Evolutionary conservation across 1,284 basidiomycete species (phyloP), one percentile per base, ranked within the genome.

Genomic region (Apiotrichum laibachii): DNA sequence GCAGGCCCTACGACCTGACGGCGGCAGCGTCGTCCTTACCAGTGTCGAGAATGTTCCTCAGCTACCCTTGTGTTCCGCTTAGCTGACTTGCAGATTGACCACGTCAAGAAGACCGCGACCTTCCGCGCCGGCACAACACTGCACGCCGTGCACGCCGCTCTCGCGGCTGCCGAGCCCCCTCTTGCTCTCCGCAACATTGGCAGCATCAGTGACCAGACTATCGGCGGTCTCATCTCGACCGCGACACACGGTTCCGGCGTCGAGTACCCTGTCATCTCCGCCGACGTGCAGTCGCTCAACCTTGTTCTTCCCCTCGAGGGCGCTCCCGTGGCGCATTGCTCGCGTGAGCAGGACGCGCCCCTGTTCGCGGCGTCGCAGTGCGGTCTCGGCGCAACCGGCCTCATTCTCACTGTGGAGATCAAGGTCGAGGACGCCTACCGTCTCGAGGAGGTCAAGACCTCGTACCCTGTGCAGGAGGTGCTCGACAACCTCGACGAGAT

Each of bases 141-240:
- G 58, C 81, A 86, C 62, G 81, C 83, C 54, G 82, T 94, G 16
- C 89, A 93, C 59, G 56, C 68, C 19, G 50, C 67, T 19, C 87
- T 98, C 54, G 85, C 83, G 40, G 76, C 80, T n/a, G 80, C 87
- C 67, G 82, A 83, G 34, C 75, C 75, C 16, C 61, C 75, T 1
- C 84, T 97, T 22, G 92, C 93, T 47, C 87, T 99, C 84, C 86
- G 85, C 71, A 96, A 92, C 76, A 83, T 98, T 62, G 96, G 96
- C 44, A 95, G 92, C 44, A 98, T 99, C 73, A 95, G 92, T 43
- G 92, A 97, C 77, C 95, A 98, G 78, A 93, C 93, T 3, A 83
- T 99, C 63, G 94, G 85, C n/a, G 95, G 95, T 37, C 85, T 94
- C 64, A 84, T 99, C 71, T 88, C 92, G 12, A 99, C 96, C 46